phyloP scores from a whole-genome alignment of 768 basidiomycete genomes.

The Leccinum broughii region DNA sequence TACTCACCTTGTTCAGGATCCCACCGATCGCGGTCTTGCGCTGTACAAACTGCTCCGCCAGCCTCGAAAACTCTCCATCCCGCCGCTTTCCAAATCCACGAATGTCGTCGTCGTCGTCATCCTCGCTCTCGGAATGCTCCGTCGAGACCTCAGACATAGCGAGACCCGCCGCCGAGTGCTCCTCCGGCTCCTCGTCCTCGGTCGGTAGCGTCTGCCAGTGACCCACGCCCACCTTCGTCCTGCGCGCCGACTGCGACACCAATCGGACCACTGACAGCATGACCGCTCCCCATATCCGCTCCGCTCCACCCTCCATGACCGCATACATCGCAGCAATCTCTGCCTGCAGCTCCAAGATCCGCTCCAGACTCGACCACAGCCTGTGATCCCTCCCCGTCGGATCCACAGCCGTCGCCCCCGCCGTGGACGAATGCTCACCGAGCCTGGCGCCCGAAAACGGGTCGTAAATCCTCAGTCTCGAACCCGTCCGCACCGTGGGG shows the following conservation, averaged over 20 bases:
- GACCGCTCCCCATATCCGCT: conserved; percentile 3
- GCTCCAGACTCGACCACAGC: conserved; percentile 67
- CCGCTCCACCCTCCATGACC: conserved; percentile 58
- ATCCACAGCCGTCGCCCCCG: conserved; percentile 11
- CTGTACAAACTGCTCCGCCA: conserved; percentile 68
- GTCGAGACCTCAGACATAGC: conserved; percentile 24
- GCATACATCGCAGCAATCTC: conserved; percentile 72
- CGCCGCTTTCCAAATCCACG: conserved; percentile 56
- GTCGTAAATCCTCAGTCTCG: conserved; percentile 27
- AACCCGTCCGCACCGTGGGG: conserved; percentile 6
- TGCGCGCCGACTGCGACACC: background rate
- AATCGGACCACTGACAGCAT: conserved; percentile 1
- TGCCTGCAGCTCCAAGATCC: conserved; percentile 69
- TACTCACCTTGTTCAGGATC: conserved; percentile 72
- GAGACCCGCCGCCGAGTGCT: conserved; percentile 16
- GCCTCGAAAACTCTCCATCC: conserved; percentile 67
- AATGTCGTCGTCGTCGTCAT: conserved; percentile 43
- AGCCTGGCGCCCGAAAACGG: conserved; percentile 35
- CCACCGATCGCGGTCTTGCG: conserved; percentile 66
- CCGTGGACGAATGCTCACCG: conserved; percentile 17
- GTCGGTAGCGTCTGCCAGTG: conserved; percentile 37
- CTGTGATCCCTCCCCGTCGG: conserved; percentile 44
- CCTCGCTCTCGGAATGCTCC: conserved; percentile 36
- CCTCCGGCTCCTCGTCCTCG: conserved; percentile 23
- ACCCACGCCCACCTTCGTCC: conserved; percentile 27